Percentiles rank a stretch among this genome's conserved stretches.
These are phyloP conservation scores for Gossypium longicalyx DNA, from an alignment of 345 rosid genomes.

Conservation along the genomic window DNA sequence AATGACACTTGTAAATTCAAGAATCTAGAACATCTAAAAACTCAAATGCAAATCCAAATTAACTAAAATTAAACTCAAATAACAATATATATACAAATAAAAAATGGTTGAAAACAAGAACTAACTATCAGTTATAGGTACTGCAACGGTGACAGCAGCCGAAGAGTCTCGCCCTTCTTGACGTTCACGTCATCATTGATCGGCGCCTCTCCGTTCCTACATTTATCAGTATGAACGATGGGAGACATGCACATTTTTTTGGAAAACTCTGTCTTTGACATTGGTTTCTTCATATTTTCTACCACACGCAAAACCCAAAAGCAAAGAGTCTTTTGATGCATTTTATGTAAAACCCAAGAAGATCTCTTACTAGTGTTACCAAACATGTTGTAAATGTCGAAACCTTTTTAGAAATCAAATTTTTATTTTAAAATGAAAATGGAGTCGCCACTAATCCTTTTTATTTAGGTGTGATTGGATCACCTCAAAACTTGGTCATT, in stretches of 20 bases:
- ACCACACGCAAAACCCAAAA: not conserved
- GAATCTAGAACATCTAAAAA: not conserved
- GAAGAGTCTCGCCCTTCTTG: slow-evolving; percentile 47
- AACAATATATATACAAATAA: not conserved
- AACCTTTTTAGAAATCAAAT: no score
- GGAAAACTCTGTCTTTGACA: slow-evolving; percentile 34
- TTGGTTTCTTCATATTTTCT: slow-evolving; percentile 17
- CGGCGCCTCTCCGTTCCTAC: slow-evolving; percentile 39
- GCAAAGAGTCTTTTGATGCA: no score
- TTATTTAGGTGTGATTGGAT: no score
- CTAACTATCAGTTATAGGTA: slow-evolving; percentile 61
- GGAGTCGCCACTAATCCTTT: no score
- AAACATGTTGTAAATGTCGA: no score
- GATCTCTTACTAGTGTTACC: no score
- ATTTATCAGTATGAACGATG: slow-evolving; percentile 45
- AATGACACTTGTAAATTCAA: not conserved
- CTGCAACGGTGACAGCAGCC: slow-evolving; percentile 32
- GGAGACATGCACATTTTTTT: slow-evolving; percentile 48
- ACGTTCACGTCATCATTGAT: slow-evolving; percentile 32
- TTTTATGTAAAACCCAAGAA: no score
- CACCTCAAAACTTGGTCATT: no score
- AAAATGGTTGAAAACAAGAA: slow-evolving; percentile 14
- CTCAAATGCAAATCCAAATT: not conserved
- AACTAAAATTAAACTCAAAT: not conserved
- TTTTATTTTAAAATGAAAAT: no score